Evolutionary conservation across 208 protist species (phyloP), one percentile per base, ranked within the genome.

Genomic region (Trypanosomatidae sp.): DNA sequence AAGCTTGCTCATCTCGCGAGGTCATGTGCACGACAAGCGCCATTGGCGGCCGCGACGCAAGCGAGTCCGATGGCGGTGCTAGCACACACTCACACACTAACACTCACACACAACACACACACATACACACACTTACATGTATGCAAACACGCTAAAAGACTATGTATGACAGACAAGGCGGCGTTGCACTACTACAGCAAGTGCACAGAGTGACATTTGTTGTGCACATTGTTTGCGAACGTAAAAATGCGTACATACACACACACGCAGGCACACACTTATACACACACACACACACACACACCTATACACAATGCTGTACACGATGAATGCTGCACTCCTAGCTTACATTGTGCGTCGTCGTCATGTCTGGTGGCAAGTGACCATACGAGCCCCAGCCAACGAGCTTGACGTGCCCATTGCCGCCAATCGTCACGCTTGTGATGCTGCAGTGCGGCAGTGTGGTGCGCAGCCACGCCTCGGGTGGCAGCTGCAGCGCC

Each of bases 401-500:
- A 0, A 44, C 39, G 6, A 88, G 8, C 15, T 48, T 61, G 10
- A 83, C 78, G 28, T 71, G 61, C 0, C 78, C 78, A 23, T 57
- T 65, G 18, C 56, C 66, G 22, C 53, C 26, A 42, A 88, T 88
- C 4, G 39, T 61, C 24, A 88, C 50, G 44, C 53, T 66, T 28
- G 78, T 88, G 33, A 84, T 51, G 43, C 65, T 76, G 54, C 74
- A 81, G 41, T 88, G 79, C 22, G 74, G 68, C 20, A 84, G 55
- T 10, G 70, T 71, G 21, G 71, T 48, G 22, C 78, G 74, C 55
- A 88, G 51, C 81, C 85, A 94, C 24, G 75, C 77, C 38, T 87
- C 68, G 15, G 81, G 78, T 11, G 74, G 75, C 26, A 94, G 53
- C 53, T 90, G 80, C 30, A 94, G 56, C 7, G 81, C 80, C 6